Evolutionary conservation across 495 filamentous ascomycete genomes (phyloP).

Genomic region (Podospora didyma): DNA sequence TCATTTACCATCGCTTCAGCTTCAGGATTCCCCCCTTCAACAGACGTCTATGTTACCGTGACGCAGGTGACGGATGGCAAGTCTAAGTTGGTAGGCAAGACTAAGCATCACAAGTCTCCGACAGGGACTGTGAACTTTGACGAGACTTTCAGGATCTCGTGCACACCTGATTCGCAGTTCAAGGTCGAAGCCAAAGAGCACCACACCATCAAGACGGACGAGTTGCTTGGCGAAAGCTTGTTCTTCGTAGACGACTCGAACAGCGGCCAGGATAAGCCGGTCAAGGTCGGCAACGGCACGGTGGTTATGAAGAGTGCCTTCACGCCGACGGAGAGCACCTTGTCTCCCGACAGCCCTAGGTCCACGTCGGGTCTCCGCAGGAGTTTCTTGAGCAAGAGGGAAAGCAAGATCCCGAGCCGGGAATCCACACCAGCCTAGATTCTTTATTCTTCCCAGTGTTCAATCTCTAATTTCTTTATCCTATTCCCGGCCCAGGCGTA

Average conservation of each 20-base stretch:
- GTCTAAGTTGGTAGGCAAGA: constrained; percentile 79
- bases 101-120: constrained; percentile 69
- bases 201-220: constrained; percentile 75
- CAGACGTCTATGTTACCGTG: constrained; percentile 79
- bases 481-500: neutral
- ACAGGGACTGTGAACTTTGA: constrained; percentile 61
- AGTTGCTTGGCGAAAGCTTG: constrained; percentile 72
- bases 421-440: neutral
- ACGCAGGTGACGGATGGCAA: constrained; percentile 58
- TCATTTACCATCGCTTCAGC: constrained; percentile 77
- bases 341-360: constrained; percentile 52
- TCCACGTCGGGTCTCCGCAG: constrained; percentile 36
- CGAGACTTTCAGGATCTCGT: constrained; percentile 73
- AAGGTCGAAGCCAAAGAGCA: constrained; percentile 80
- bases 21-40: constrained; percentile 66
- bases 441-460: neutral
- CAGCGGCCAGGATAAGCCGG: constrained; percentile 64
- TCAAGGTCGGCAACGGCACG: constrained; percentile 63
- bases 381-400: constrained; percentile 54
- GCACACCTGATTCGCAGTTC: constrained; percentile 81
- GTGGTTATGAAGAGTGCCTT: constrained; percentile 69
- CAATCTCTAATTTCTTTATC: neutral
- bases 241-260: constrained; percentile 88
- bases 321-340: constrained; percentile 20
- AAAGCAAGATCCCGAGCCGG: constrained; percentile 8